Conservation (phyloP, 495 filamentous ascomycete species). For the Penicillium subrubescens region DNA sequence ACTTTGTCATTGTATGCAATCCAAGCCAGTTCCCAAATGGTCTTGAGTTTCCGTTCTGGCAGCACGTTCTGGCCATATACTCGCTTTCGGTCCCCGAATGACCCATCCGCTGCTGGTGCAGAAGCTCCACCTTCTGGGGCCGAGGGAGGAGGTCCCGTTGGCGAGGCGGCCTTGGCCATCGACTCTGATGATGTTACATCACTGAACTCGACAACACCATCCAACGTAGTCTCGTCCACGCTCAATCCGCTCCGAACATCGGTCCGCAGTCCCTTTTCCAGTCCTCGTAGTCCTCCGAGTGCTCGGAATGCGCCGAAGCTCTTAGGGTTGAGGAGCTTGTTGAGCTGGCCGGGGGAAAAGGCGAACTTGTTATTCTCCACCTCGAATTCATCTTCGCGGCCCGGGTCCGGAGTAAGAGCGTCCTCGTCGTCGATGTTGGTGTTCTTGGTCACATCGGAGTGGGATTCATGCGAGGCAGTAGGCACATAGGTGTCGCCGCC, state of each 20-base stretch:
- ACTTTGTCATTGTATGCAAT: constrained; percentile 85
- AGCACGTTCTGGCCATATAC: constrained; percentile 71
- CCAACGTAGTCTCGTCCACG: constrained; percentile 67
- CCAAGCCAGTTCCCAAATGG: constrained; percentile 74
- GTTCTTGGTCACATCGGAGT: constrained; percentile 41
- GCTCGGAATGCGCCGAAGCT: constrained; percentile 75
- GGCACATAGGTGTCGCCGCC: constrained; percentile 53
- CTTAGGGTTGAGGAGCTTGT: constrained; percentile 81
- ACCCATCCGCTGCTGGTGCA: constrained; percentile 31
- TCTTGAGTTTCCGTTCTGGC: constrained; percentile 71
- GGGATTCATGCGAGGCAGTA: constrained; percentile 37
- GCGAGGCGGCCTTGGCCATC: constrained; percentile 34
- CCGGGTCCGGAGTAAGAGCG: constrained; percentile 67
- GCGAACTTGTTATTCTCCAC: constrained; percentile 80
- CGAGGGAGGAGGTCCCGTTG: constrained; percentile 29
- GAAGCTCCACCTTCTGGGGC: constrained; percentile 25
- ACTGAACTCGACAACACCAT: constrained; percentile 71
- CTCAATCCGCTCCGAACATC: constrained; percentile 69
- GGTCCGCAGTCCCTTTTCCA: constrained; percentile 77
- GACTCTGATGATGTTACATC: constrained; percentile 47
- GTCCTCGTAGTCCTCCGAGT: constrained; percentile 72
- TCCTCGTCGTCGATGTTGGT: constrained; percentile 56
- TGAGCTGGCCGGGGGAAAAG: constrained; percentile 78
- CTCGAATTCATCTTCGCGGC: constrained; percentile 70
- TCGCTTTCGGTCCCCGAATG: constrained; percentile 64